Percentiles rank a stretch among this genome's conserved stretches.
phyloP scores from a whole-genome alignment of 2,329 filamentous ascomycete genomes.

The Neonectria neomacrospora region DNA sequence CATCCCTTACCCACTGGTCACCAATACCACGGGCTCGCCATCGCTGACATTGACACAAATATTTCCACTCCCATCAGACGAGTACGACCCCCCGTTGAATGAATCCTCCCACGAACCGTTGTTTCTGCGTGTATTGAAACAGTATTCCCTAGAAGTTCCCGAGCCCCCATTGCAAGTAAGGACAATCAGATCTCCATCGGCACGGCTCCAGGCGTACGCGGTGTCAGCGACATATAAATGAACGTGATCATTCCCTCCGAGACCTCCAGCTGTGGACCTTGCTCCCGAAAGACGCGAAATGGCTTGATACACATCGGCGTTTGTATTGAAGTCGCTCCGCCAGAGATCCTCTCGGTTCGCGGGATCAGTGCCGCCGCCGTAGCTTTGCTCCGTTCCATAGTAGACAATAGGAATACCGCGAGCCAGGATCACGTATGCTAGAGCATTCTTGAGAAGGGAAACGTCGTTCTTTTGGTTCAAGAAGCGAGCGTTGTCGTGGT shows the following conservation, averaged over 20 bases:
- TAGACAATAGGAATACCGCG: slow-evolving; percentile 74
- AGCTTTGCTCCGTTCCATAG: slow-evolving; percentile 73
- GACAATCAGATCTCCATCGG: neutral
- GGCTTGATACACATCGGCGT: neutral
- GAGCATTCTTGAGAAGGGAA: slow-evolving; percentile 68
- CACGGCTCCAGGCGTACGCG: neutral
- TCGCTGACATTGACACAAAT: neutral
- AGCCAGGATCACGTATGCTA: slow-evolving; percentile 69
- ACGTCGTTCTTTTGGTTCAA: slow-evolving; percentile 62
- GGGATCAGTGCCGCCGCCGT: slow-evolving; percentile 58
- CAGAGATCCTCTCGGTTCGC: slow-evolving; percentile 69
- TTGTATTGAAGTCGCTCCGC: slow-evolving; percentile 58
- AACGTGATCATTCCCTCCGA: neutral
- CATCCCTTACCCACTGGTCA: neutral
- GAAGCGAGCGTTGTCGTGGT: slow-evolving; percentile 68
- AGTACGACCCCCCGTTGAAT: neutral
- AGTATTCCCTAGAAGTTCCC: neutral
- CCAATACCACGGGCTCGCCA: neutral
- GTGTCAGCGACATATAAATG: neutral
- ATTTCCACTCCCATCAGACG: neutral
- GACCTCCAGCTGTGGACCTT: neutral
- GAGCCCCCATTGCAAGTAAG: neutral
- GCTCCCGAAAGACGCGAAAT: neutral
- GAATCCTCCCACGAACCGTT: neutral
- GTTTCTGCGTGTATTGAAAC: neutral